Conservation (phyloP, 129 eudicot genomes). For the Flaveria linearis region DNA sequence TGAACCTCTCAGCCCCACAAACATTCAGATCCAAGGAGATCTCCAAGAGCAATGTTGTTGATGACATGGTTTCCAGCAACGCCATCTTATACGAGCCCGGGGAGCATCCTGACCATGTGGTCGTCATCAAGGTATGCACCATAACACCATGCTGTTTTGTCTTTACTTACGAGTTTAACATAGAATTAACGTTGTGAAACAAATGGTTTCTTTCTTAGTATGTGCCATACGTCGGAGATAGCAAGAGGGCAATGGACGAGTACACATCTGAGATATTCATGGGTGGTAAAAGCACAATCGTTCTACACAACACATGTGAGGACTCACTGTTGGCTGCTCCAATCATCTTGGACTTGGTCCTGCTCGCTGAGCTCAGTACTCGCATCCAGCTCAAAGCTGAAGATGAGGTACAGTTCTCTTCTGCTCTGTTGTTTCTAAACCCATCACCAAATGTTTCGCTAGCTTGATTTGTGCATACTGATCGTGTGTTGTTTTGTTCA, state of each 20-base stretch:
- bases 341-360: constrained; percentile 87
- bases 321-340: constrained; percentile 97
- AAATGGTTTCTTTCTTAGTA: constrained; percentile 48
- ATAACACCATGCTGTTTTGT: no score
- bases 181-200: background rate
- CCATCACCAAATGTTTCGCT: background rate
- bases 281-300: constrained; percentile 92
- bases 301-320: constrained; percentile 94
- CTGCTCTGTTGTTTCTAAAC: no score
- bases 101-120: constrained; percentile 98
- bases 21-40: constrained; percentile 97
- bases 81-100: constrained; percentile 94
- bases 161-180: background rate
- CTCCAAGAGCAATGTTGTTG: constrained; percentile 94
- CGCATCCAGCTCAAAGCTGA: constrained; percentile 90
- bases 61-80: constrained; percentile 97
- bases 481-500: background rate
- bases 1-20: constrained; percentile 98
- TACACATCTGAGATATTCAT: constrained; percentile 95
- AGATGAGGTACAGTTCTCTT: constrained; percentile 49
- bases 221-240: constrained; percentile 94
- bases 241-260: constrained; percentile 98
- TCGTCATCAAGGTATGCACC: constrained; percentile 80
- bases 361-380: constrained; percentile 92
- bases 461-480: background rate